Percentiles rank a stretch among this genome's conserved stretches.
Conservation (phyloP, 768 basidiomycete species). For the Coprinopsis strossmayeri region DNA sequence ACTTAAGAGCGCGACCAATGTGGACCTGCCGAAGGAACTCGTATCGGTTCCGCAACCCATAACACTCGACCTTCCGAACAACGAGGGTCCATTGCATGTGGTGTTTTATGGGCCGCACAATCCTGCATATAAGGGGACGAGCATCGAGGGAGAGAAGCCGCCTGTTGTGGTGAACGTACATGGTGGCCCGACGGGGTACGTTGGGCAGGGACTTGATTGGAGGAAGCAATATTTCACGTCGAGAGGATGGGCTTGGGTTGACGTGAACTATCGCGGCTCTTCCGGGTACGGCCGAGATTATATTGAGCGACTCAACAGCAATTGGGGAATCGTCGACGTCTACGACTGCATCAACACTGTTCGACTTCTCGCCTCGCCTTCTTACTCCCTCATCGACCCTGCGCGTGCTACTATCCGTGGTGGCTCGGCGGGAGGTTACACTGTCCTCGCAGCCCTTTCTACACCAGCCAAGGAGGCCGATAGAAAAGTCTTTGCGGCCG, state of each 20-base stretch:
- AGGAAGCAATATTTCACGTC: slow-evolving; percentile 60
- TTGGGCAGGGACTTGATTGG: slow-evolving; percentile 44
- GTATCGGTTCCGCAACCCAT: slow-evolving; percentile 47
- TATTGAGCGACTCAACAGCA: slow-evolving; percentile 48
- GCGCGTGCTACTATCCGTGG: slow-evolving; percentile 66
- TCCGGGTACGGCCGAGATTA: slow-evolving; percentile 69
- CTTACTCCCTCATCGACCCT: slow-evolving; percentile 53
- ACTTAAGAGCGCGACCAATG: slow-evolving; percentile 3
- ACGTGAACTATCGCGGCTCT: slow-evolving; percentile 75
- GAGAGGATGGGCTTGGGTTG: slow-evolving; percentile 69
- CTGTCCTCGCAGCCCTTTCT: slow-evolving; percentile 44
- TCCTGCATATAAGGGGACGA: slow-evolving; percentile 41
- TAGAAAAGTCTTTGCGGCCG: slow-evolving; percentile 52
- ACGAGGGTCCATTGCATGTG: slow-evolving; percentile 43
- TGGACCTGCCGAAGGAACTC: slow-evolving; percentile 16
- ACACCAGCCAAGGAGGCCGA: slow-evolving; percentile 25
- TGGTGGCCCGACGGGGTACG: slow-evolving; percentile 61
- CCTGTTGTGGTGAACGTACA: slow-evolving; percentile 63
- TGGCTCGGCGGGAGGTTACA: slow-evolving; percentile 69
- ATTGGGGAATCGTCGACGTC: slow-evolving; percentile 75
- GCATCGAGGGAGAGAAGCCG: slow-evolving; percentile 46
- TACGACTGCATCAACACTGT: slow-evolving; percentile 60
- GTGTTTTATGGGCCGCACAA: slow-evolving; percentile 66
- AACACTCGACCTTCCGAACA: slow-evolving; percentile 29
- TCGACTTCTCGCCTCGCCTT: slow-evolving; percentile 34